A percentile compares a stretch with the other conserved stretches of the same genome.
Conservation (phyloP, 257 asterid species). For the Fraxinus americana region DNA sequence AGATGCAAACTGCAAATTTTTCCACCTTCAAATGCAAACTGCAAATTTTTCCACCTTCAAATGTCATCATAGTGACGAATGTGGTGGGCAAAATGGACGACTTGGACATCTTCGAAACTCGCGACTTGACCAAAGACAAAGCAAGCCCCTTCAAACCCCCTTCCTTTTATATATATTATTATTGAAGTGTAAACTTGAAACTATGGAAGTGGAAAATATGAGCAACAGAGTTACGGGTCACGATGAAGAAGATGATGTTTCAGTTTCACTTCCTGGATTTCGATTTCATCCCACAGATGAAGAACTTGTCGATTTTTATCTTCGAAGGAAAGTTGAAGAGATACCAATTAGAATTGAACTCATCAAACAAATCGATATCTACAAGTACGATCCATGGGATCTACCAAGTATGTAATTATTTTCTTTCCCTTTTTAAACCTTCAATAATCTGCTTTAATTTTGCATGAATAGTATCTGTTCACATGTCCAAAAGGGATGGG, state of each 20-base stretch:
- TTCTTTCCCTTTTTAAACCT: no score
- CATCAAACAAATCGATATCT: slow-evolving; percentile 81
- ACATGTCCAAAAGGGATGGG: neutral
- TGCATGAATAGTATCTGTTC: no score
- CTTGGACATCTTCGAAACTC: no score
- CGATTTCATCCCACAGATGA: slow-evolving; percentile 89
- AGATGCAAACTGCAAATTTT: no score
- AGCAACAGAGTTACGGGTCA: slow-evolving; percentile 19
- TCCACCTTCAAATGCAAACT: no score
- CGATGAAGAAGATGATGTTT: slow-evolving; percentile 48
- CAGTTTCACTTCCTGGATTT: slow-evolving; percentile 70
- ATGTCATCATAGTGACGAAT: no score
- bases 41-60: no score
- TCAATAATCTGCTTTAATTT: no score
- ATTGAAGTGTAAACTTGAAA: neutral
- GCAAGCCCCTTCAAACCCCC: no score
- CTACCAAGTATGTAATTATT: slow-evolving; percentile 72
- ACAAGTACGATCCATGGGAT: slow-evolving; percentile 94
- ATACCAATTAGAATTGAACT: slow-evolving; percentile 58
- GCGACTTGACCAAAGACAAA: no score
- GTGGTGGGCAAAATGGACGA: no score
- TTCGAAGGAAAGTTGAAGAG: slow-evolving; percentile 67
- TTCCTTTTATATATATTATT: no score
- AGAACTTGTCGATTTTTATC: slow-evolving; percentile 83
- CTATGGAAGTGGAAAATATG: slow-evolving; percentile 49